phyloP scores from a whole-genome alignment of 148 eudicot genomes.

The Bassia scoparia region DNA sequence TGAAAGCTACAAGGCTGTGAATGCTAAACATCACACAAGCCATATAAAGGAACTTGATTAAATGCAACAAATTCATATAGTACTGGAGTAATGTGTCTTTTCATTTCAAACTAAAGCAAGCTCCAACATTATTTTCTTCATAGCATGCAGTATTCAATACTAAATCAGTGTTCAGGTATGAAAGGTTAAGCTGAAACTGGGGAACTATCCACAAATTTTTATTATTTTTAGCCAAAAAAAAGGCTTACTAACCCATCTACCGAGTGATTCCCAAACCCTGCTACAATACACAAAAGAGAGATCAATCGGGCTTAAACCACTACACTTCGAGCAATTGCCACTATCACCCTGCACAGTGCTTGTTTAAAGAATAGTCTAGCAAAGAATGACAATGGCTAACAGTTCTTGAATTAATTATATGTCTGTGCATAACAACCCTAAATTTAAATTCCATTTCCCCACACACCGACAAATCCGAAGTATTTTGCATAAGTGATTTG shows the following conservation, averaged over 20 bases:
- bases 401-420: neutral
- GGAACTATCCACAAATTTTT: neutral
- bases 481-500: neutral
- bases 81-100: neutral
- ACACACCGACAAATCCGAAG: neutral
- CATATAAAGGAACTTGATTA: neutral
- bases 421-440: neutral
- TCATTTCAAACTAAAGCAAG: neutral
- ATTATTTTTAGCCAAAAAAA: no score
- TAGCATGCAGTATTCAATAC: neutral
- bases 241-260: neutral
- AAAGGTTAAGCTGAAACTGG: neutral
- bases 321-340: no score
- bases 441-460: neutral
- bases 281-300: no score
- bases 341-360: no score
- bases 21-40: neutral
- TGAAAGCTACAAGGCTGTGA: neutral
- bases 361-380: no score
- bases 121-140: neutral
- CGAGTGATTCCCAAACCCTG: neutral
- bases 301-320: no score
- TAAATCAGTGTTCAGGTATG: neutral
- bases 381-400: no score
- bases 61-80: no score